Conservation (phyloP, 495 filamentous ascomycete species). For the Aspergillus wentii region DNA sequence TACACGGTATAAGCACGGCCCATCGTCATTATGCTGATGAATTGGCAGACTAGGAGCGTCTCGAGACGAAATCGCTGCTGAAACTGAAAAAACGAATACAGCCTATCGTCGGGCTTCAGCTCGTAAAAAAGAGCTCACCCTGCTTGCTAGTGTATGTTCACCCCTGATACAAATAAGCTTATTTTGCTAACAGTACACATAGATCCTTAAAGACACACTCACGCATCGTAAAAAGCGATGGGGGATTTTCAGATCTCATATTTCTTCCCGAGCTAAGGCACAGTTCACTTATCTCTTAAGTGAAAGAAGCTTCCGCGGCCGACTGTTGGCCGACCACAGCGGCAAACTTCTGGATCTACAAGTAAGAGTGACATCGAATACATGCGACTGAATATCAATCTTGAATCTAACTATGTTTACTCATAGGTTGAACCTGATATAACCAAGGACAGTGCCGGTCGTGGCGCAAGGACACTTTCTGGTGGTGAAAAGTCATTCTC, state of each 20-base stretch:
- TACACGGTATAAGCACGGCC: background rate
- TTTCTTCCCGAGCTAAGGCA: constrained; percentile 75
- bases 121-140: constrained; percentile 44
- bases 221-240: constrained; percentile 68
- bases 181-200: constrained; percentile 4
- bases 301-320: constrained; percentile 83
- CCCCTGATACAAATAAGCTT: background rate
- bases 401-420: constrained; percentile 1
- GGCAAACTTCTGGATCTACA: constrained; percentile 69
- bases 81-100: constrained; percentile 37
- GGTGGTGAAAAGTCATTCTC: constrained; percentile 98
- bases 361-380: constrained; percentile 33
- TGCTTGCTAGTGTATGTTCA: constrained; percentile 46
- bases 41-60: constrained; percentile 56
- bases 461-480: constrained; percentile 85
- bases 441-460: constrained; percentile 58
- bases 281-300: constrained; percentile 85
- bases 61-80: constrained; percentile 58
- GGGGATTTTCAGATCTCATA: constrained; percentile 73
- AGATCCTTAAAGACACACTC: constrained; percentile 61
- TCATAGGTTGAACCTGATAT: constrained; percentile 70
- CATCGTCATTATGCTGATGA: constrained; percentile 12
- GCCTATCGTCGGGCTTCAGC: constrained; percentile 37
- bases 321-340: constrained; percentile 70
- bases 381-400: background rate